Evolutionary conservation across 2,329 filamentous ascomycete genomes (phyloP).

Genomic region (Rutstroemia sp.): DNA sequence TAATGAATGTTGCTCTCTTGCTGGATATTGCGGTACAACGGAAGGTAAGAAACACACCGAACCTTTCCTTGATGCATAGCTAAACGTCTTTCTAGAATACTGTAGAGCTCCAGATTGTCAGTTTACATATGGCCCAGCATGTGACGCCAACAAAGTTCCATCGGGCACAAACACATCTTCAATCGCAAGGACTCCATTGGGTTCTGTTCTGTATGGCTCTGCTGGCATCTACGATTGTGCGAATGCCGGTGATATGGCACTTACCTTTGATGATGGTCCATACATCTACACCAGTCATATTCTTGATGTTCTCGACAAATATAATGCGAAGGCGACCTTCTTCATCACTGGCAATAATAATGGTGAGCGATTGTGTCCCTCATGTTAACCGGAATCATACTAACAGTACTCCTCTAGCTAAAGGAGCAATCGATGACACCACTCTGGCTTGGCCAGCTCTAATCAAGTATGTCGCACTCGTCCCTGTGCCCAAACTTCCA

Average conservation of each 20-base stretch:
- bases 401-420: conserved; percentile 27
- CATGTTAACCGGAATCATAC: neutral
- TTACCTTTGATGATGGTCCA: conserved; percentile 64
- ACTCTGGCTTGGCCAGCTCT: conserved; percentile 35
- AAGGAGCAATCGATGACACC: conserved; percentile 47
- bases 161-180: conserved; percentile 46
- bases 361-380: neutral
- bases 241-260: conserved; percentile 52
- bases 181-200: conserved; percentile 40
- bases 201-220: conserved; percentile 48
- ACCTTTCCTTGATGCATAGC: neutral
- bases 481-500: neutral
- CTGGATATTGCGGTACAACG: conserved; percentile 10
- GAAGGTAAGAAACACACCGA: neutral
- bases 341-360: conserved; percentile 37
- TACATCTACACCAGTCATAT: conserved; percentile 53
- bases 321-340: conserved; percentile 59
- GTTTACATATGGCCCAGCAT: conserved; percentile 28
- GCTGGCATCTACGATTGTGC: conserved; percentile 48
- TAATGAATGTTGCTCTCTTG: conserved; percentile 13
- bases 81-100: conserved; percentile 6
- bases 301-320: conserved; percentile 51
- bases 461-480: neutral
- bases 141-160: conserved; percentile 49
- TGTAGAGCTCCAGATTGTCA: conserved; percentile 18